Evolutionary conservation across 352 stramenopile genomes (phyloP).

Genomic region (Pythium rhizo-oryzae): DNA sequence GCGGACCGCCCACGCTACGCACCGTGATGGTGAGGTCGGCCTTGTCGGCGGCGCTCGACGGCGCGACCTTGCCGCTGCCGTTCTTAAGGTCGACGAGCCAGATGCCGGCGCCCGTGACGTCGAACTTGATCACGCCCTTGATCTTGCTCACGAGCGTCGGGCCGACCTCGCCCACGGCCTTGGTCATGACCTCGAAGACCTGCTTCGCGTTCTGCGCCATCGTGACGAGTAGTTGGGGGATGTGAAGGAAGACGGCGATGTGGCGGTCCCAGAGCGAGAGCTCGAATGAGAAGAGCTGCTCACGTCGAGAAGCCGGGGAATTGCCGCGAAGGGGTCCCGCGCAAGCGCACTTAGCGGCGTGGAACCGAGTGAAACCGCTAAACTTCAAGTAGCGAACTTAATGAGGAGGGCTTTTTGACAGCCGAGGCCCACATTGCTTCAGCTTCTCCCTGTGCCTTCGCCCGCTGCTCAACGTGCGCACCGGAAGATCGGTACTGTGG

Average conservation of each 20-base stretch:
- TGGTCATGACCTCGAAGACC: constrained; percentile 73
- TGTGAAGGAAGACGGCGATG: not conserved
- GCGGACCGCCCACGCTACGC: not conserved
- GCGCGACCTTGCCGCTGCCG: constrained; percentile 62
- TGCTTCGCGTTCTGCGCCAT: constrained; percentile 55
- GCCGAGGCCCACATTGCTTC: not conserved
- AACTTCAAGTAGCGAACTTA: constrained; percentile 28
- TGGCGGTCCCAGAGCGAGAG: constrained; percentile 8
- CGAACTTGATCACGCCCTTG: constrained; percentile 84
- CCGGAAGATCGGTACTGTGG: too few relatives aligned
- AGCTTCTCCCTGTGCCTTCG: not conserved
- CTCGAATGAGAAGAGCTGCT: constrained; percentile 22
- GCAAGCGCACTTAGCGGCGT: constrained; percentile 22
- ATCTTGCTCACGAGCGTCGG: constrained; percentile 73
- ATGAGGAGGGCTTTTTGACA: not conserved
- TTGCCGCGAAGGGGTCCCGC: not conserved
- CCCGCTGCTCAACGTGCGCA: too few relatives aligned
- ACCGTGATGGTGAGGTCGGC: constrained; percentile 78
- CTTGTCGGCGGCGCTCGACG: constrained; percentile 51
- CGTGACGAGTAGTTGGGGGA: not conserved
- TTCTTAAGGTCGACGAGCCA: constrained; percentile 86
- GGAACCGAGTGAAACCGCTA: constrained; percentile 8
- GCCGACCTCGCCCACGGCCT: constrained; percentile 67
- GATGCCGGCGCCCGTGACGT: constrained; percentile 60
- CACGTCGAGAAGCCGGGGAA: constrained; percentile 26